Evolutionary conservation across 495 filamentous ascomycete genomes (phyloP), one percentile per base, ranked within the genome.

Genomic region (Pyronema domesticum): DNA sequence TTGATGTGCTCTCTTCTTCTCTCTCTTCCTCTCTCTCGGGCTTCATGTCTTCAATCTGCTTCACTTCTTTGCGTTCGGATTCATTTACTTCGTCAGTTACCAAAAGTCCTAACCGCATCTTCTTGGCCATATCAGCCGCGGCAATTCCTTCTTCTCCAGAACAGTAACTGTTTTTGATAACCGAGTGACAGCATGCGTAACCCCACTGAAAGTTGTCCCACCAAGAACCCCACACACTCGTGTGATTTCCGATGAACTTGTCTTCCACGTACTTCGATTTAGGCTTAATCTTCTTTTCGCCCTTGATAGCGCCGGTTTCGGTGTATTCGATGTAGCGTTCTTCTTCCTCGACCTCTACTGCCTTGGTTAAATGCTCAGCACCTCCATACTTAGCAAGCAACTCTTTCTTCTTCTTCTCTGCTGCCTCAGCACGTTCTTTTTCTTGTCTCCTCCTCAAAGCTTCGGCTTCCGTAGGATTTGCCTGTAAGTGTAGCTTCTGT

Each of bases 291-390:
- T 81, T 85, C 7, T 81, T 80, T n/a, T 78, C 80, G 30, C 89
- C 89, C 70, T 95, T 96, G 71, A 96, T 81, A 13, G 79, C 71
- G 13, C 91, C 91, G 0, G 74, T 77, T 64, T 89, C 86, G 60
- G 95, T 91, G 64, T 98, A 98, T 69, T 98, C 91, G 58, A 95
- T 77, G 63, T 88, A 98, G n/a, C 73, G 73, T 64, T 98, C 93
- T 55, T 81, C 78, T 35, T 76, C 71, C 8, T 81, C 77, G 19
- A 78, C 78, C 14, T 83, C 67, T 6, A 78, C 74, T 8, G 74
- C 75, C 1, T 79, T 73, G 58, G 80, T 73, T 11, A 85, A 59
- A 60, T 80, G 74, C 55, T 82, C 75, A 56, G 79, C 78, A 19
- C 76, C 81, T 57, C 91, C 91, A 58, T 98, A 98, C 60, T 89